Conservation (phyloP, 129 eudicot species). For the Lonicera japonica region DNA sequence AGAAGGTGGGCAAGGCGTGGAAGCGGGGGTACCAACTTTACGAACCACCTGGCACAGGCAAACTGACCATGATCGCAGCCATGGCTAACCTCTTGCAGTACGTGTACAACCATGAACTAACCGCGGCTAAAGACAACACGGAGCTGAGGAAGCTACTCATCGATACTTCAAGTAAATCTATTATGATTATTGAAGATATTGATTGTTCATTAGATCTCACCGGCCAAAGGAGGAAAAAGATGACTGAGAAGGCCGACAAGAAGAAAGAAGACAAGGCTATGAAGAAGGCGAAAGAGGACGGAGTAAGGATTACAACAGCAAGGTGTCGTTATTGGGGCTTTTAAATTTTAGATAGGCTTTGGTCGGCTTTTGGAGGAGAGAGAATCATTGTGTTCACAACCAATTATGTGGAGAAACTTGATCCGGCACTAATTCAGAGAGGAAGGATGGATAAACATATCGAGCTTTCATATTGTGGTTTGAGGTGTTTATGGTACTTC, state of each 20-base stretch:
- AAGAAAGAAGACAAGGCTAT: background rate
- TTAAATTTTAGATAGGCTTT: background rate
- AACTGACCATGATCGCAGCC: background rate
- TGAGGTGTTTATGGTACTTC: conserved; percentile 1
- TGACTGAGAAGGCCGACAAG: background rate
- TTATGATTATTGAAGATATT: too few species aligned
- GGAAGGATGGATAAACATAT: conserved; percentile 2
- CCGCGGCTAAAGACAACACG: too few species aligned
- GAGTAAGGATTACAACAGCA: background rate
- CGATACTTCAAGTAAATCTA: too few species aligned
- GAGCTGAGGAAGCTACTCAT: too few species aligned
- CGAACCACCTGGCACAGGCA: background rate
- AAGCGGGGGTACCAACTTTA: background rate
- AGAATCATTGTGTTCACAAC: conserved; percentile 5
- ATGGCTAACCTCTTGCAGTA: background rate
- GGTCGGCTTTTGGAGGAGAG: conserved; percentile 1
- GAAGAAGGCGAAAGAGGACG: background rate
- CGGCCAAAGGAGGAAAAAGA: background rate
- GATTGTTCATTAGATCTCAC: background rate
- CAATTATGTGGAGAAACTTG: conserved; percentile 8
- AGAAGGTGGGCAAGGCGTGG: conserved; percentile 3
- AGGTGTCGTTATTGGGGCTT: background rate
- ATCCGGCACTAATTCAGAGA: background rate
- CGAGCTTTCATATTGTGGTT: background rate
- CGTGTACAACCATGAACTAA: background rate